A percentile compares a stretch with the other conserved stretches of the same genome.
phyloP scores from a whole-genome alignment of 1,284 basidiomycete species.

The Tilletia horrida region DNA sequence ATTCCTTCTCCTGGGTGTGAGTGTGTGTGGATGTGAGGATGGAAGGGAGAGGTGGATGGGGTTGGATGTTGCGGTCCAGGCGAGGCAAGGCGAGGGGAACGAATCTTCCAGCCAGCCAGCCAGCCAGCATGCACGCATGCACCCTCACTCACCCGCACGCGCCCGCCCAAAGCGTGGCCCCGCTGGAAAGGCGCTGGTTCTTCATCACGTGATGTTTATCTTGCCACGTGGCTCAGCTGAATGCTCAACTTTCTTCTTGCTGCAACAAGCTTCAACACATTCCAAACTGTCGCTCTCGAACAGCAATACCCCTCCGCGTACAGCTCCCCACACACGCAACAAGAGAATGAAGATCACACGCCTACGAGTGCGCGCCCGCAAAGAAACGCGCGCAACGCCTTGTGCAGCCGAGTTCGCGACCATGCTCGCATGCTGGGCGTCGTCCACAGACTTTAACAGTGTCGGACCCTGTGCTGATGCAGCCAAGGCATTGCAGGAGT shows the following conservation, averaged over 20 bases:
- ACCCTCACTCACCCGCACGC: too few species aligned
- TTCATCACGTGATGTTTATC: too few species aligned
- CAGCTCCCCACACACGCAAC: conserved; percentile 1
- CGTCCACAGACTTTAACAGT: conserved; percentile 68
- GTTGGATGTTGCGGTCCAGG: too few species aligned
- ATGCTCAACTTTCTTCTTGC: too few species aligned
- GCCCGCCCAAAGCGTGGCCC: too few species aligned
- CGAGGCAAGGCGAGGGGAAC: too few species aligned
- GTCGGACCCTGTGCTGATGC: conserved; percentile 65
- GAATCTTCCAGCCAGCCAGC: too few species aligned
- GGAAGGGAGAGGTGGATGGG: not conserved
- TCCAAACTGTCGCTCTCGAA: too few species aligned
- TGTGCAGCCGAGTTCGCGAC: conserved; percentile 73
- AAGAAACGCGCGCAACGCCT: conserved; percentile 66
- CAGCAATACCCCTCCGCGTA: not conserved
- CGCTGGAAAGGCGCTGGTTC: too few species aligned
- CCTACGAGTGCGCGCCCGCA: conserved; percentile 58
- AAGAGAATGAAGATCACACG: conserved; percentile 15
- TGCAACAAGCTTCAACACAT: too few species aligned
- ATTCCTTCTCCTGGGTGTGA: not conserved
- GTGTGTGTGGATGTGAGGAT: not conserved
- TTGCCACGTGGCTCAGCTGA: too few species aligned
- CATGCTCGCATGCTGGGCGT: conserved; percentile 91
- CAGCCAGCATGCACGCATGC: too few species aligned
- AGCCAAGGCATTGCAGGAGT: conserved; percentile 70